A percentile compares a stretch with the other conserved stretches of the same genome.
These are phyloP conservation scores for Rhodomyrtus psidioides DNA, from an alignment of 441 rosid genomes.

Conservation along the genomic window DNA sequence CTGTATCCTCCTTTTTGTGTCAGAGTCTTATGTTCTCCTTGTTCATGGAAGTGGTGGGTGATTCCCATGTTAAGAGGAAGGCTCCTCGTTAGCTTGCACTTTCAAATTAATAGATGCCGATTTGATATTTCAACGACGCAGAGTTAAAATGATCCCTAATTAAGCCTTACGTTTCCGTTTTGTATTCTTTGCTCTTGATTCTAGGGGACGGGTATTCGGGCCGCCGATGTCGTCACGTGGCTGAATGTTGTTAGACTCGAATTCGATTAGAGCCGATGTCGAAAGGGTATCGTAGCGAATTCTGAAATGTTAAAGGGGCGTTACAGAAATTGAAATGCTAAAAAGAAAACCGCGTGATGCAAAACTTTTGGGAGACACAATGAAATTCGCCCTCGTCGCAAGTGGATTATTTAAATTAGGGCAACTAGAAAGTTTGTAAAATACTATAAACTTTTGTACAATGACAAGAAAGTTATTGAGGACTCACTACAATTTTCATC, in stretches of 20 bases:
- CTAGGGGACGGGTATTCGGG: no score
- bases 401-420: background rate
- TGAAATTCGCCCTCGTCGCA: background rate
- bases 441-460: no score
- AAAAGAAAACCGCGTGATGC: fast-evolving
- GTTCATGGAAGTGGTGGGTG: background rate
- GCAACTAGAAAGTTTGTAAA: background rate
- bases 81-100: background rate
- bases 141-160: background rate
- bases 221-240: no score
- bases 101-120: background rate
- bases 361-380: background rate
- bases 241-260: background rate
- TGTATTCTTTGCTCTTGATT: no score
- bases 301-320: background rate
- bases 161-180: background rate
- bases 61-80: background rate
- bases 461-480: background rate
- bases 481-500: background rate
- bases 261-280: background rate
- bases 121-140: background rate
- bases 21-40: background rate
- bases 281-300: background rate
- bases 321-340: fast-evolving
- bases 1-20: background rate